A percentile compares a stretch with the other conserved stretches of the same genome.
These are phyloP conservation scores for Fusarium begoniae DNA, from an alignment of 2,329 filamentous ascomycete species.

Conservation along the genomic window DNA sequence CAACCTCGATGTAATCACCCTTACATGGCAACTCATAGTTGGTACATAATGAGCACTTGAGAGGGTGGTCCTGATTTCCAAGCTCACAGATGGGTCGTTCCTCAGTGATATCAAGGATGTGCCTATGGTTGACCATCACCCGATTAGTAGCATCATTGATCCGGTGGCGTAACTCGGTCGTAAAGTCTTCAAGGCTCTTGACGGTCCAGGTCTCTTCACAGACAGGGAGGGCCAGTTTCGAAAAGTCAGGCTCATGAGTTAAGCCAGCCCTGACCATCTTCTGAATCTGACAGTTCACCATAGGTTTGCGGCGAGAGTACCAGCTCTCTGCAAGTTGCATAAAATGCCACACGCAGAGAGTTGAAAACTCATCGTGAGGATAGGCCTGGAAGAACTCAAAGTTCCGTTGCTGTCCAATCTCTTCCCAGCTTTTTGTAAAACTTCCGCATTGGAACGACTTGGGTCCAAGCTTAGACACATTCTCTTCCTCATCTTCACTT, in stretches of 20 bases:
- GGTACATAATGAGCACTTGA: conserved; percentile 7
- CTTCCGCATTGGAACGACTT: conserved; percentile 17
- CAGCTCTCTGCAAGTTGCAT: conserved; percentile 19
- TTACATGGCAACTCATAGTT: background rate
- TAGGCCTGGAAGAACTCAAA: conserved; percentile 32
- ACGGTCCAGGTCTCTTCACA: conserved; percentile 8
- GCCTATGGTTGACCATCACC: background rate
- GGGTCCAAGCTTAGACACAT: background rate
- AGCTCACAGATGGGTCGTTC: conserved; percentile 1
- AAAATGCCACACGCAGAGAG: conserved; percentile 26
- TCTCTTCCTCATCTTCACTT: background rate
- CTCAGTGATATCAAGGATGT: background rate
- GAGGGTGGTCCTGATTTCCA: background rate
- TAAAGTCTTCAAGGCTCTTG: conserved; percentile 1
- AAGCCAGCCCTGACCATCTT: background rate
- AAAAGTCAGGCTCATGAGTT: conserved; percentile 3
- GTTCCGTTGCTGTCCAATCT: background rate
- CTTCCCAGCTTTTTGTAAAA: background rate
- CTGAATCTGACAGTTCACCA: background rate
- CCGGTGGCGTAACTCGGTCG: background rate
- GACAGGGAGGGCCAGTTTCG: conserved; percentile 11
- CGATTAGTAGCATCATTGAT: background rate
- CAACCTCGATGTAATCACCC: background rate
- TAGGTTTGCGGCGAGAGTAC: conserved; percentile 11
- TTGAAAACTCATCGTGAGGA: conserved; percentile 27